These are phyloP conservation scores for Epicoccum nigrum DNA, from an alignment of 2,329 filamentous ascomycete species.

Conservation along the genomic window DNA sequence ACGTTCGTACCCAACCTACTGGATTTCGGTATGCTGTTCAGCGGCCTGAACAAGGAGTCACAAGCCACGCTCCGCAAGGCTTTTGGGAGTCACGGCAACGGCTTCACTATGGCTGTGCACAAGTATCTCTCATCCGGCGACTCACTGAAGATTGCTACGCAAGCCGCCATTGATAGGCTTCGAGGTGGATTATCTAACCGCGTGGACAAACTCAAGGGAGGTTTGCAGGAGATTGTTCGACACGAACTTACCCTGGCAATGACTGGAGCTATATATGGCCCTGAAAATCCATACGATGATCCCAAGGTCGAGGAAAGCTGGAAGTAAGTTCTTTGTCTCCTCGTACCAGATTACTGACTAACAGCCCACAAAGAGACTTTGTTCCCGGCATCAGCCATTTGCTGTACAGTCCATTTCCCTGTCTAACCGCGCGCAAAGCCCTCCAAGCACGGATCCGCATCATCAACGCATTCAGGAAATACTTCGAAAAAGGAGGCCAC, in stretches of 20 bases:
- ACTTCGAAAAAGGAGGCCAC: constrained; percentile 50
- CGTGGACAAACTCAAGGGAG: constrained; percentile 4
- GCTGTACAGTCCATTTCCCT: constrained; percentile 27
- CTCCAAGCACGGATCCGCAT: constrained; percentile 45
- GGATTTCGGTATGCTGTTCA: constrained; percentile 41
- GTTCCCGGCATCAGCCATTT: constrained; percentile 34
- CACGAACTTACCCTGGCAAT: constrained; percentile 46
- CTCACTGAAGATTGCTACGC: constrained; percentile 47
- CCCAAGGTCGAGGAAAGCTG: constrained; percentile 44
- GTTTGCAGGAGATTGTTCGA: constrained; percentile 32
- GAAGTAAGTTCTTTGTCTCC: constrained; percentile 34
- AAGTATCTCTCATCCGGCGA: constrained; percentile 43
- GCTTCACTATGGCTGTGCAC: constrained; percentile 45
- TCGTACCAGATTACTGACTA: not conserved
- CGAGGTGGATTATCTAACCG: constrained; percentile 26
- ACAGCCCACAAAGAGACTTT: constrained; percentile 20
- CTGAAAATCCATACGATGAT: constrained; percentile 51
- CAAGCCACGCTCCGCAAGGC: constrained; percentile 21
- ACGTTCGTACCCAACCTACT: constrained; percentile 49
- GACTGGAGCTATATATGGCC: constrained; percentile 52
- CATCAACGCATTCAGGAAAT: constrained; percentile 44
- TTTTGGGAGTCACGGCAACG: constrained; percentile 47
- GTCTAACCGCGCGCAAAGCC: constrained; percentile 42
- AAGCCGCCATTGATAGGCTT: constrained; percentile 42
- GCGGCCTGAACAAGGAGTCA: constrained; percentile 29